Percentiles rank a stretch among this genome's conserved stretches.
Evolutionary conservation across 176 grass and related monocot genomes (phyloP).

Genomic region (Carex scoparia): DNA sequence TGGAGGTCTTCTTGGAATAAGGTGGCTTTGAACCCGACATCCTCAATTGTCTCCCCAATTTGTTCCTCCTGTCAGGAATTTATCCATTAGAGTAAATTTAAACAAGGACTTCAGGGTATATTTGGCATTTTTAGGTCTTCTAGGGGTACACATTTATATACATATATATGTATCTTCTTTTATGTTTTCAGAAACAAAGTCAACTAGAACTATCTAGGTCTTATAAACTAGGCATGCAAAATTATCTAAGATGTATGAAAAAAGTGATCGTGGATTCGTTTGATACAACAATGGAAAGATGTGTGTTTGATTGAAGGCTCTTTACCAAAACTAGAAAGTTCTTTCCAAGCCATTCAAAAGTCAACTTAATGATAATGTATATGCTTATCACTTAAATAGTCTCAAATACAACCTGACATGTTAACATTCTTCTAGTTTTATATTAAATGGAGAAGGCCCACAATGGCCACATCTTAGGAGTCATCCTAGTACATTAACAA

Average conservation of each 20-base stretch:
- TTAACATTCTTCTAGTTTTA: background rate
- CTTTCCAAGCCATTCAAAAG: background rate
- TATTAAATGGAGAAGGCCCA: background rate
- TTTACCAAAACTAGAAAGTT: background rate
- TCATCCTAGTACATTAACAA: background rate
- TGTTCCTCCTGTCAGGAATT: conserved; percentile 51
- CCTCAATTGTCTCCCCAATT: conserved; percentile 84
- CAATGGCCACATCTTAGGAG: background rate
- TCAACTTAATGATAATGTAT: background rate
- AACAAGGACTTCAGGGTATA: background rate
- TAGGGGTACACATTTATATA: background rate
- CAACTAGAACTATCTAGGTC: background rate
- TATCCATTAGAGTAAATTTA: conserved; percentile 15
- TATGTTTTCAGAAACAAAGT: background rate
- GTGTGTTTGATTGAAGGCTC: background rate
- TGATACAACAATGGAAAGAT: background rate
- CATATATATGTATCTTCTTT: background rate
- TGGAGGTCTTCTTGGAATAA: conserved; percentile 65
- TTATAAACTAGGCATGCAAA: background rate
- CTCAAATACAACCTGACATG: background rate
- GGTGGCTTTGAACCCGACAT: conserved; percentile 70
- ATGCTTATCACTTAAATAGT: background rate
- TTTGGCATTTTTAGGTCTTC: background rate
- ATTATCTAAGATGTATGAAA: background rate
- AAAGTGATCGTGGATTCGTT: background rate